A percentile compares a stretch with the other conserved stretches of the same genome.
phyloP scores from a whole-genome alignment of 768 basidiomycete genomes.

The Multifurca ochricompacta region DNA sequence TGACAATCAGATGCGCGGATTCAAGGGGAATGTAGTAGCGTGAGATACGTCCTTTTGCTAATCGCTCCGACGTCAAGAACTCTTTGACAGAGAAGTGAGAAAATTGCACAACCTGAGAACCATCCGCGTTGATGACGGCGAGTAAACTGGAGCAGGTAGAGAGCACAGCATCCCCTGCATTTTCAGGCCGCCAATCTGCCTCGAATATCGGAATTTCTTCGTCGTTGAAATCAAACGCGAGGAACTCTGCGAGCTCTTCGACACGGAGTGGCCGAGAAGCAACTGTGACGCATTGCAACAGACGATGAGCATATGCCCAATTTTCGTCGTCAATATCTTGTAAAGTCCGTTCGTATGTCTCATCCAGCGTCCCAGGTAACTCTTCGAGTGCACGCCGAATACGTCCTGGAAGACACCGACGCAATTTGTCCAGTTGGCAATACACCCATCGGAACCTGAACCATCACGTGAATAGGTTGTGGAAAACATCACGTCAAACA shows the following conservation, averaged over 20 bases:
- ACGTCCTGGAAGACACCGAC: no score
- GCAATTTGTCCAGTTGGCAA: no score
- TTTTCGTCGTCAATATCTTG: neutral
- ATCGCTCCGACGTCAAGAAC: neutral
- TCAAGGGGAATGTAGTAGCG: neutral
- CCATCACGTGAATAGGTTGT: no score
- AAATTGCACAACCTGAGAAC: neutral
- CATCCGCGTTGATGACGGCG: neutral
- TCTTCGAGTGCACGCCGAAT: neutral
- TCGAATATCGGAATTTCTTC: neutral
- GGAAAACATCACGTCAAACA: no score
- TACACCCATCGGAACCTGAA: no score
- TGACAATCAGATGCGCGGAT: neutral
- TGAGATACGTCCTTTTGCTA: neutral
- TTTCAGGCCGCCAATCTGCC: neutral
- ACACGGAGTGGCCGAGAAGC: neutral
- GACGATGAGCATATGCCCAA: neutral
- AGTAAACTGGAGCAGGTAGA: constrained; percentile 1
- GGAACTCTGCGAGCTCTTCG: neutral
- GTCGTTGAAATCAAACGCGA: neutral
- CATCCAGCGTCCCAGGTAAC: neutral
- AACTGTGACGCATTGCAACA: neutral
- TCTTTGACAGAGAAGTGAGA: constrained; percentile 1
- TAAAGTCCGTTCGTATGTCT: neutral
- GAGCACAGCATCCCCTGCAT: neutral